A percentile compares a stretch with the other conserved stretches of the same genome.
These are phyloP conservation scores for Colletotrichum tabaci DNA, from an alignment of 2,329 filamentous ascomycete genomes.

Conservation along the genomic window DNA sequence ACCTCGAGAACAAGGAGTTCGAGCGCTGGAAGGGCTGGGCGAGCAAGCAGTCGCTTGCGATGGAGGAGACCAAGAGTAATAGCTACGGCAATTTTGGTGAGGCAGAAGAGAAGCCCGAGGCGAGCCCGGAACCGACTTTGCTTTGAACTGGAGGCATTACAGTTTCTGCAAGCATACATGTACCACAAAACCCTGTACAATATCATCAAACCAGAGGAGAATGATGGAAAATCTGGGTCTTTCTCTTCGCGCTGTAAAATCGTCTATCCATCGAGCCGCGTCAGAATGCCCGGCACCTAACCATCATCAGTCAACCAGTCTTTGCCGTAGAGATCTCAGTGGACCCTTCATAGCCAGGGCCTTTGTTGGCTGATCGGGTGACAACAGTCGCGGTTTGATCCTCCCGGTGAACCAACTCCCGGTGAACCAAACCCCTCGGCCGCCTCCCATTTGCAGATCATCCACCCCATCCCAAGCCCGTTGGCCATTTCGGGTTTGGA, in stretches of 20 bases:
- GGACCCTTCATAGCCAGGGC: too few species aligned
- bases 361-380: background rate
- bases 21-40: conserved; percentile 92
- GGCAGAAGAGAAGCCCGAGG: conserved; percentile 49
- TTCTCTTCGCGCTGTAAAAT: background rate
- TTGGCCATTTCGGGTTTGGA: background rate
- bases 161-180: conserved; percentile 28
- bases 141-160: background rate
- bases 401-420: background rate
- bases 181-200: conserved; percentile 43
- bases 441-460: background rate
- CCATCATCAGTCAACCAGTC: too few species aligned
- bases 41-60: conserved; percentile 58
- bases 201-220: conserved; percentile 33
- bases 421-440: background rate
- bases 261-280: background rate
- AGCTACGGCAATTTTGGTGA: conserved; percentile 61
- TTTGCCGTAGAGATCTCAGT: too few species aligned
- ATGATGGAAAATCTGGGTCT: background rate
- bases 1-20: conserved; percentile 84
- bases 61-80: conserved; percentile 57
- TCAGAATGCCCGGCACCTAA: background rate
- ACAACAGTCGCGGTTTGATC: background rate
- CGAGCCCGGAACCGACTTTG: conserved; percentile 45
- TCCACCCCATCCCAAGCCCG: background rate